Conservation (phyloP, 352 stramenopile genomes). For the Blastocystis sp. region DNA sequence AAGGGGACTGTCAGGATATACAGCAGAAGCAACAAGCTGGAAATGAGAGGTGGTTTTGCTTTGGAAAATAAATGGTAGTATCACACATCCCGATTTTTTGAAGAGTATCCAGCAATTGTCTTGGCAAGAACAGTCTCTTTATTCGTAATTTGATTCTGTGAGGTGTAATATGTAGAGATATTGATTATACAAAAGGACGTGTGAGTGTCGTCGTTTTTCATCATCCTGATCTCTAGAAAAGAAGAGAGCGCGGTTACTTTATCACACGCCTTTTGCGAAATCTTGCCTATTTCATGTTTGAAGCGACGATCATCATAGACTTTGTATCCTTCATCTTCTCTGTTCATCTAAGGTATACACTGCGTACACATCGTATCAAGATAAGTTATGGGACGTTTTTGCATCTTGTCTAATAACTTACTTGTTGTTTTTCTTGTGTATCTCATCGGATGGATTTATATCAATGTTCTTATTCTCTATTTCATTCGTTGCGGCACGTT, state of each 20-base stretch:
- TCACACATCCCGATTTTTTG: conserved; percentile 12
- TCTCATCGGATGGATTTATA: neutral
- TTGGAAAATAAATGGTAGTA: neutral
- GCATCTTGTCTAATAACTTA: neutral
- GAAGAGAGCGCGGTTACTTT: neutral
- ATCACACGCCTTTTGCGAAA: conserved; percentile 28
- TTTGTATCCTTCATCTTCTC: neutral
- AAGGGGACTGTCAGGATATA: too few species aligned
- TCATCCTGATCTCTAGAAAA: neutral
- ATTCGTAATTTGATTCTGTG: neutral
- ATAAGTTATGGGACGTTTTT: conserved; percentile 50
- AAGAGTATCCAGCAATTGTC: conserved; percentile 55
- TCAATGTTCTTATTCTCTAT: neutral
- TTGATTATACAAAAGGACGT: conserved; percentile 8
- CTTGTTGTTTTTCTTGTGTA: neutral
- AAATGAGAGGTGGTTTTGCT: neutral
- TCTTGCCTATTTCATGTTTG: conserved; percentile 5
- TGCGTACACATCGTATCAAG: neutral
- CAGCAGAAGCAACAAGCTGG: neutral
- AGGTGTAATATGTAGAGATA: neutral
- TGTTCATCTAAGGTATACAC: neutral
- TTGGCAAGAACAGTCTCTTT: conserved; percentile 28
- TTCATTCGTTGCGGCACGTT: neutral
- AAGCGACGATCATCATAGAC: neutral
- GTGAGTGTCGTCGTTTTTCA: neutral